phyloP scores from a whole-genome alignment of 345 rosid genomes.

The Moringa oleifera region DNA sequence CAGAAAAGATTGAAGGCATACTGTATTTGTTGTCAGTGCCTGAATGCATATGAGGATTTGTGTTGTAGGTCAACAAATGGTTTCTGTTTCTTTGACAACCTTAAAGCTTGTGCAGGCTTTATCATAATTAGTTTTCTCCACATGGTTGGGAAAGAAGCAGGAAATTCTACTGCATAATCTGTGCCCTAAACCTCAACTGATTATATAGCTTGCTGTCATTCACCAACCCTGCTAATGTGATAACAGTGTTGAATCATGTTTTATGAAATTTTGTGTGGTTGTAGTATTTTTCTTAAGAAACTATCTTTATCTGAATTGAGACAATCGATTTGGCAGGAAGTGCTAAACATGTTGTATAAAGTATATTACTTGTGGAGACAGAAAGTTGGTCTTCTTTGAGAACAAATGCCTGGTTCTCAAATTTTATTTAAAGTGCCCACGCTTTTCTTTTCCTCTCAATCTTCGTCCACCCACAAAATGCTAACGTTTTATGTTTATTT shows the following conservation, averaged over 20 bases:
- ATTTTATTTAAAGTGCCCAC: too few species aligned
- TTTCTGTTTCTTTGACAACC: neutral
- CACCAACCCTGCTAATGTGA: too few species aligned
- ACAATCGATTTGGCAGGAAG: neutral
- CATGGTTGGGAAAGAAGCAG: neutral
- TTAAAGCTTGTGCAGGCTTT: neutral
- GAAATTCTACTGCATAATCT: neutral
- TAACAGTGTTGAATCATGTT: neutral
- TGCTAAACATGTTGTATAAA: neutral
- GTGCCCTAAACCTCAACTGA: neutral
- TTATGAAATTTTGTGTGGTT: neutral
- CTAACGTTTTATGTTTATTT: too few species aligned
- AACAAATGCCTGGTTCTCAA: neutral
- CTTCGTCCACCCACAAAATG: neutral
- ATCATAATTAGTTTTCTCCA: too few species aligned
- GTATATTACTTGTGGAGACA: neutral
- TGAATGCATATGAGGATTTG: neutral
- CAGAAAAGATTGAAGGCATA: neutral
- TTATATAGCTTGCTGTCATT: neutral
- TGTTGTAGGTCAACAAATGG: neutral
- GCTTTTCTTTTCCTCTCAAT: neutral
- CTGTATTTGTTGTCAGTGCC: neutral
- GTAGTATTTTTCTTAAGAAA: too few species aligned
- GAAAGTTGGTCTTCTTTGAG: neutral
- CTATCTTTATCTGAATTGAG: neutral